These are phyloP conservation scores for Acorus gramineus DNA, from an alignment of 106 monocot species.

Conservation along the genomic window DNA sequence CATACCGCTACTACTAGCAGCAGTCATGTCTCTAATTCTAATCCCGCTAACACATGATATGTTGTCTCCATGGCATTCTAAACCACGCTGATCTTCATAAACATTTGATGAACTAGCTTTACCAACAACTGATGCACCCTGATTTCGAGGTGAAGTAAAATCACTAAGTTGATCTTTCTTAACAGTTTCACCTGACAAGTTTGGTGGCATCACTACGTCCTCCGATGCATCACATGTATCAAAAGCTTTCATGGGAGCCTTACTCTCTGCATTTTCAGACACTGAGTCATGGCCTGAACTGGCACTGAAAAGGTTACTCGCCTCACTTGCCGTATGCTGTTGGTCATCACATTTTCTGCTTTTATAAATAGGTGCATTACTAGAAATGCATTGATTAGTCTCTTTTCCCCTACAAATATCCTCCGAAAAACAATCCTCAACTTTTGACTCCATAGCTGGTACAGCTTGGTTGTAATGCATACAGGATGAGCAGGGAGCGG, in stretches of 20 bases:
- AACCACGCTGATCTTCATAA: constrained; percentile 5
- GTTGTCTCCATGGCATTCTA: constrained; percentile 35
- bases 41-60: constrained; percentile 25
- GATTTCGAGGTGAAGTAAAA: no score
- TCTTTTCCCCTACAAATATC: constrained; percentile 22
- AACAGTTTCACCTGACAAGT: constrained; percentile 12
- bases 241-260: constrained; percentile 16
- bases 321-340: constrained; percentile 20
- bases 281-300: constrained; percentile 34
- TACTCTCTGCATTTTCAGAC: constrained; percentile 45
- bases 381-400: constrained; percentile 30
- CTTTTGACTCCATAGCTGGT: constrained; percentile 36
- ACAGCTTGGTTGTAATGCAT: constrained; percentile 37
- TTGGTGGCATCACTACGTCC: constrained; percentile 36
- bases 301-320: constrained; percentile 29
- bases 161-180: constrained; percentile 1
- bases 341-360: constrained; percentile 19
- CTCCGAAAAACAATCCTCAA: constrained; percentile 30
- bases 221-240: constrained; percentile 33
- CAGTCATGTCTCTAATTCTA: constrained; percentile 23
- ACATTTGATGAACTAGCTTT: no score
- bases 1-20: not conserved
- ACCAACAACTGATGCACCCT: no score
- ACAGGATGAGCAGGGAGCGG: constrained; percentile 88
- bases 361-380: constrained; percentile 12